Percentiles rank a stretch among this genome's conserved stretches.
These are phyloP conservation scores for Phalaenopsis hybrid DNA, from an alignment of 116 monocot species.

Conservation along the genomic window DNA sequence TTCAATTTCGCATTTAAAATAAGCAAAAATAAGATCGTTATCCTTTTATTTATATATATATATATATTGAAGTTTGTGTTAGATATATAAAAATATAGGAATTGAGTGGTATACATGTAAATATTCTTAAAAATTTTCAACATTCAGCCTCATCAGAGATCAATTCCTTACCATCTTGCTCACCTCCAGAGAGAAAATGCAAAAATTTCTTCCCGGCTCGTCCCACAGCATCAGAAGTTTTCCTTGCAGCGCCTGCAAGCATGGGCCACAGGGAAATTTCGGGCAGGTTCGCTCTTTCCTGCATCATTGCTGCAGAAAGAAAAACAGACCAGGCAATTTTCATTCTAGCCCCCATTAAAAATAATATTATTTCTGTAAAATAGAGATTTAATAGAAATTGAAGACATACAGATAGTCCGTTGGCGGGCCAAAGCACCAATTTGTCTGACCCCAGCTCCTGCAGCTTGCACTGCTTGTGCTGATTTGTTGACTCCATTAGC, in stretches of 20 bases:
- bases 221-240: constrained; percentile 49
- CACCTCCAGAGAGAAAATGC: constrained; percentile 35
- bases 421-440: constrained; percentile 64
- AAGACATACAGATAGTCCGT: constrained; percentile 57
- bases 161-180: constrained; percentile 12
- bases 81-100: too few species aligned
- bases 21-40: too few species aligned
- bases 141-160: constrained; percentile 20
- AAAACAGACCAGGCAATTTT: not conserved
- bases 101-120: too few species aligned
- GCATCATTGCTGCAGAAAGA: constrained; percentile 64
- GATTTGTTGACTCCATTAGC: constrained; percentile 78
- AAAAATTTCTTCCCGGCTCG: constrained; percentile 52
- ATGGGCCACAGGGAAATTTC: constrained; percentile 50
- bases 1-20: too few species aligned
- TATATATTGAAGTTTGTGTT: too few species aligned
- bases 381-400: not conserved
- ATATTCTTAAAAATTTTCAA: constrained; percentile 5
- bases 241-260: constrained; percentile 66
- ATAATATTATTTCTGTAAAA: not conserved
- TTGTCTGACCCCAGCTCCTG: constrained; percentile 72
- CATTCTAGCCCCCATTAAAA: too few species aligned
- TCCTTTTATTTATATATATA: too few species aligned
- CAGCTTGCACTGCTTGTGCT: constrained; percentile 69
- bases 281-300: constrained; percentile 73